Evolutionary conservation across 805 yeast species (phyloP).

Genomic region (Metschnikowia henanensis): DNA sequence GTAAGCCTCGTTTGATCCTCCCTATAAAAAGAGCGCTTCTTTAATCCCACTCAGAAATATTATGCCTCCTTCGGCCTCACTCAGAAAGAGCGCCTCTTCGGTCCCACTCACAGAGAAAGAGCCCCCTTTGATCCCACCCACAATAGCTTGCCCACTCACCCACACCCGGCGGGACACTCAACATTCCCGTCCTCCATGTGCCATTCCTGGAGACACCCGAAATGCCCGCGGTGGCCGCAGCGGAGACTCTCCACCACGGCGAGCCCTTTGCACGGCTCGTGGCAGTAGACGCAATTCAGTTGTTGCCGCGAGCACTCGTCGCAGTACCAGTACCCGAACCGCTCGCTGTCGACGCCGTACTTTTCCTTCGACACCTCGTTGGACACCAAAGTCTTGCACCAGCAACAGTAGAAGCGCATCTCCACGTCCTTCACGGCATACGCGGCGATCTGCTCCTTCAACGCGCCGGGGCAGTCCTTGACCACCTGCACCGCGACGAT

Average conservation of each 20-base stretch:
- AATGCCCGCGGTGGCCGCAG: constrained; percentile 91
- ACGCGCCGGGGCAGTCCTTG: constrained; percentile 37
- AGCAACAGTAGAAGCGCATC: constrained; percentile 54
- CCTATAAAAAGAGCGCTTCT: too few species aligned
- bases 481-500: constrained; percentile 57
- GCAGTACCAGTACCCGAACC: constrained; percentile 84
- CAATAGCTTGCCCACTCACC: too few species aligned
- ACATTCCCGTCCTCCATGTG: constrained; percentile 58
- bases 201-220: constrained; percentile 79
- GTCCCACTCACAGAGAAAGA: too few species aligned
- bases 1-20: too few species aligned
- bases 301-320: constrained; percentile 61
- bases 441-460: constrained; percentile 29
- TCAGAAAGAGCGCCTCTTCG: too few species aligned
- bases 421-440: constrained; percentile 36
- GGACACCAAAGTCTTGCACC: constrained; percentile 56
- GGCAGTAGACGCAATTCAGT: constrained; percentile 75
- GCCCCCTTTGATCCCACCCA: too few species aligned
- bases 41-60: too few species aligned
- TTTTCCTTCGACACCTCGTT: constrained; percentile 56
- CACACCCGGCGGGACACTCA: constrained; percentile 82
- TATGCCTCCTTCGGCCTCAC: too few species aligned
- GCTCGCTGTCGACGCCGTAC: constrained; percentile 19
- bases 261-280: constrained; percentile 73
- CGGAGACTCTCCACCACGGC: constrained; percentile 53